Percentiles rank a stretch among this genome's conserved stretches.
Evolutionary conservation across 345 rosid species (phyloP).

Genomic region (Salix purpurea): DNA sequence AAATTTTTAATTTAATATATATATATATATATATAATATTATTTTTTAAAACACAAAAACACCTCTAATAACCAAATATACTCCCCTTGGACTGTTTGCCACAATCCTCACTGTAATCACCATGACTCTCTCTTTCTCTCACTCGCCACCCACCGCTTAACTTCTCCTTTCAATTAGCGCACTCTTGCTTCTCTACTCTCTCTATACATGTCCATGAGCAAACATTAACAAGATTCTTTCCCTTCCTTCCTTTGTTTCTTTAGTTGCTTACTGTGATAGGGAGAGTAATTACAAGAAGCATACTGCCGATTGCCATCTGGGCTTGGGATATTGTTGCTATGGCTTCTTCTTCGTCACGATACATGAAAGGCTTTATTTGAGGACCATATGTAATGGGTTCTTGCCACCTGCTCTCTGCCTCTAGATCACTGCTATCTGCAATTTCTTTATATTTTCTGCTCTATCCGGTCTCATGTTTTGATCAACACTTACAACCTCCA

Average conservation of each 20-base stretch:
- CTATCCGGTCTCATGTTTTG: slow-evolving; percentile 28
- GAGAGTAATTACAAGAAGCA: background rate
- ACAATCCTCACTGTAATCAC: background rate
- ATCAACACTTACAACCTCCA: slow-evolving; percentile 11
- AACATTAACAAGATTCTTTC: background rate
- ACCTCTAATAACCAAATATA: too few relatives aligned
- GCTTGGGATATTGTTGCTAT: background rate
- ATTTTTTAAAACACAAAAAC: too few relatives aligned
- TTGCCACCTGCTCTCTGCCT: background rate
- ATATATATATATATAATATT: too few relatives aligned
- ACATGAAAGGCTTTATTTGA: slow-evolving; percentile 5
- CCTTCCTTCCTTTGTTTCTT: background rate
- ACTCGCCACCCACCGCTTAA: slow-evolving; percentile 11
- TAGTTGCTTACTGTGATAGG: background rate
- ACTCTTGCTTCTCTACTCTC: background rate
- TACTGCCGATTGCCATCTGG: background rate
- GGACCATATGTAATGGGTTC: slow-evolving; percentile 10
- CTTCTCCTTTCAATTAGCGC: slow-evolving; percentile 14
- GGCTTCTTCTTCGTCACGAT: background rate
- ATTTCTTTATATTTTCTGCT: slow-evolving; percentile 6
- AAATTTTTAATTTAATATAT: too few relatives aligned
- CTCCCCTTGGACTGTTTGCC: slow-evolving; percentile 6
- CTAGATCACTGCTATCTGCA: background rate
- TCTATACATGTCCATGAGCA: background rate
- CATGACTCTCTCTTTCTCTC: slow-evolving; percentile 6